Base-by-base conservation (phyloP, 2,329 filamentous ascomycete genomes). In the Myriosclerotinia duriaeana region DNA sequence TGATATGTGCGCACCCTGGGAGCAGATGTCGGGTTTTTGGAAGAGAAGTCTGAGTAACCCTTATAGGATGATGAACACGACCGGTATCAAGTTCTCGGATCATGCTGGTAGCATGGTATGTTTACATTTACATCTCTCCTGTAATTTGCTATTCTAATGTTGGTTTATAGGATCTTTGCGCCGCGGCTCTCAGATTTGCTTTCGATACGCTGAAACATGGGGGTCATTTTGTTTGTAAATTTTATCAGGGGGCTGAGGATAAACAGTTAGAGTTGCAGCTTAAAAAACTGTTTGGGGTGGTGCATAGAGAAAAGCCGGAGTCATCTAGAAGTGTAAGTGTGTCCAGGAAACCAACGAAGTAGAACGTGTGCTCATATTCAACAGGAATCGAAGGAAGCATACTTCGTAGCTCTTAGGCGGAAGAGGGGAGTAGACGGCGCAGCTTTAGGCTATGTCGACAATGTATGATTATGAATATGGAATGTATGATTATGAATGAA, bases 41-140 rank as follows among this genome's bases (percentile, higher is more conserved):
- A 89, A 90, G 82, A 92, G 87, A 82, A 96, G 89, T 83, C 85
- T 97, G 86, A 96, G 89, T 94, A 90, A 95, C 86, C 92, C 93
- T 71, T 95, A 96, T 87, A 99, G 95, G 95, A 90, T 99, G 89
- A 97, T 97, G 93, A 99, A 99, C 80, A 97, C 94, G 74, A 97
- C 91, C 80, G 95, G 95, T 66, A 90, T 92, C 74, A 79, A 80
- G 26, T 95, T 96, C 76, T 87, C 88, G 71, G 95, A 99, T 79
- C 95, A 99, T 79, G 89, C 88, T 12, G 91, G 92, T 40, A 97
- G 93, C 79, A 98, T 99, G 92, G 94, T 97, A 80, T 76, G 89
- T 77, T 20, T 20, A 20, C n/a, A 15, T 20, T 11, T 20, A 8
- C 36, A 42, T 14, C 12, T 9, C 44, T 56, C 20, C 52, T 60